phyloP scores from a whole-genome alignment of 345 rosid species.

The Populus pruinosa region DNA sequence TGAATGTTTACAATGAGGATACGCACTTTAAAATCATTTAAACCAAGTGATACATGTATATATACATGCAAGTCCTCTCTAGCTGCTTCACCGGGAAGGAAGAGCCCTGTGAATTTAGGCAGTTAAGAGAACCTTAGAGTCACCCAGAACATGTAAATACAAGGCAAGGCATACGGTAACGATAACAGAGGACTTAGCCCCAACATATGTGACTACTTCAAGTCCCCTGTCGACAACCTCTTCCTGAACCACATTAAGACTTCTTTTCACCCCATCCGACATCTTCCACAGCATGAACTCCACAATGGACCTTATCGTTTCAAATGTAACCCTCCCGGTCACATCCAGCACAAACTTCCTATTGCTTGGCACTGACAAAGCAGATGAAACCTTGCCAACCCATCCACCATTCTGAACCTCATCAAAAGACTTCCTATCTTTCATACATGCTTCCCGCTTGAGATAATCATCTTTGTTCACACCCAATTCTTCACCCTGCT shows the following conservation, averaged over 20 bases:
- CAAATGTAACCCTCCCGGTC: slow-evolving; percentile 87
- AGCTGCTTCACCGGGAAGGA: background rate
- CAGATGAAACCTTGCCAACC: slow-evolving; percentile 48
- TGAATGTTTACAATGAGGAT: background rate
- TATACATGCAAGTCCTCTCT: slow-evolving; percentile 12
- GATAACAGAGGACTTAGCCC: slow-evolving; percentile 68
- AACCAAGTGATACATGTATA: slow-evolving; percentile 3
- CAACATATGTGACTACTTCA: slow-evolving; percentile 58
- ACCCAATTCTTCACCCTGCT: slow-evolving; percentile 23
- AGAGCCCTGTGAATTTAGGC: slow-evolving; percentile 31
- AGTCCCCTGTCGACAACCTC: slow-evolving; percentile 64
- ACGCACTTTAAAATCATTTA: background rate
- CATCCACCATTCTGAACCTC: slow-evolving; percentile 44
- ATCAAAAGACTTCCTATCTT: slow-evolving; percentile 25
- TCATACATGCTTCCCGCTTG: slow-evolving; percentile 23
- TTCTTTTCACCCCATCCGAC: slow-evolving; percentile 51
- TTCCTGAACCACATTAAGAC: slow-evolving; percentile 41
- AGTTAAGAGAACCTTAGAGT: slow-evolving; percentile 42
- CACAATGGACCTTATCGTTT: slow-evolving; percentile 58
- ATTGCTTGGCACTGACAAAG: slow-evolving; percentile 71
- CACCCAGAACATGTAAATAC: slow-evolving; percentile 62
- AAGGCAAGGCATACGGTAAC: slow-evolving; percentile 72
- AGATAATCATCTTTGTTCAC: slow-evolving; percentile 13
- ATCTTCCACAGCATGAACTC: slow-evolving; percentile 60
- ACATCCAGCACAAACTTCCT: slow-evolving; percentile 77